These are phyloP conservation scores for Neospermospora avenae DNA, from an alignment of 2,329 filamentous ascomycete species.

Conservation along the genomic window DNA sequence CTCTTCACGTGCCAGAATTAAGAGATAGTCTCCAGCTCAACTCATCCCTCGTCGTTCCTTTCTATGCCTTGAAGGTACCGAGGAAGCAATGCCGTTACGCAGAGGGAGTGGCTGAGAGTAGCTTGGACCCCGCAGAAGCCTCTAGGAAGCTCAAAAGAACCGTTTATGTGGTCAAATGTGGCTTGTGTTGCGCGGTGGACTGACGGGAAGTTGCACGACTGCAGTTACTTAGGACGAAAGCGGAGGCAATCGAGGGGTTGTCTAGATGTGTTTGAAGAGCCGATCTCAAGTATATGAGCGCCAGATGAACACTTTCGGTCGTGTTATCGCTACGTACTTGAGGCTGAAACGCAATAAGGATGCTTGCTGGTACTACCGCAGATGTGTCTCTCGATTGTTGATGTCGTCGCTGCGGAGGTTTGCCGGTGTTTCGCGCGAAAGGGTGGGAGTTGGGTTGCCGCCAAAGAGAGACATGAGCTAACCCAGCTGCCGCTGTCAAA, in stretches of 20 bases:
- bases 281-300: slow-evolving; percentile 19
- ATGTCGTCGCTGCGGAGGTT: slow-evolving; percentile 1
- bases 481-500: slow-evolving; percentile 21
- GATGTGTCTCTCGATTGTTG: not conserved
- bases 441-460: not conserved
- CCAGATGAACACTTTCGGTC: slow-evolving; percentile 11
- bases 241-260: slow-evolving; percentile 12
- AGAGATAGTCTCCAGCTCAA: not conserved
- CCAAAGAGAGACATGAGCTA: not conserved
- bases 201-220: not conserved
- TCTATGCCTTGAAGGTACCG: slow-evolving; percentile 8
- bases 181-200: not conserved
- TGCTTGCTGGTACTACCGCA: not conserved
- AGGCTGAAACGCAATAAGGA: slow-evolving; percentile 15
- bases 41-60: not conserved
- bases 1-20: slow-evolving; percentile 8
- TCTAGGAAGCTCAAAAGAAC: not conserved
- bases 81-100: slow-evolving; percentile 15
- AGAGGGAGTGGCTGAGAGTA: slow-evolving; percentile 14
- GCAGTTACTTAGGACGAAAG: slow-evolving; percentile 19
- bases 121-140: slow-evolving; percentile 8
- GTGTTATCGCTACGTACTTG: slow-evolving; percentile 10
- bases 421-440: not conserved
- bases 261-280: slow-evolving; percentile 24
- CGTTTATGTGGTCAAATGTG: not conserved